Evolutionary conservation across 75 land plant genomes (phyloP).

Genomic region (Pinus albicaulis): DNA sequence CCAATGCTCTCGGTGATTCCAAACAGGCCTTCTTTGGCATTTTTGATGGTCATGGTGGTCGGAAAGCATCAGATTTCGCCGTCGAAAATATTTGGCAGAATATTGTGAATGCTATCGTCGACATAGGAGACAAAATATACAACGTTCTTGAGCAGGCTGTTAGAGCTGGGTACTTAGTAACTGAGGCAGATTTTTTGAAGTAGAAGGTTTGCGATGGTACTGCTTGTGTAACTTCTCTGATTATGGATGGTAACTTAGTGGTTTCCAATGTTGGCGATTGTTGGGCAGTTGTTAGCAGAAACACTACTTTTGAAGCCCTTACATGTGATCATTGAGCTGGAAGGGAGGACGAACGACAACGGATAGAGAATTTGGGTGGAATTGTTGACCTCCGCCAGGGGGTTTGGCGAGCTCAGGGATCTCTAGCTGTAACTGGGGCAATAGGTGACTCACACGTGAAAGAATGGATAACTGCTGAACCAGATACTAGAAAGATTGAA

Average conservation of each 20-base stretch:
- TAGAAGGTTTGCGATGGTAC: not conserved
- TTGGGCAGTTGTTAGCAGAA: too few species aligned
- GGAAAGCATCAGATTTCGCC: conserved; percentile 69
- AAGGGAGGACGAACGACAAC: too few species aligned
- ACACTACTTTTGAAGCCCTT: too few species aligned
- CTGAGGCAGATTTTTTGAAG: conserved; percentile 62
- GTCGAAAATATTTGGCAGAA: conserved; percentile 51
- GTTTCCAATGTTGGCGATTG: too few species aligned
- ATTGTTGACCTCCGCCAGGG: too few species aligned
- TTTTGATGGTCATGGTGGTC: conserved; percentile 90
- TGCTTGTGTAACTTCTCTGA: too few species aligned
- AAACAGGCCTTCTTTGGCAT: conserved; percentile 81
- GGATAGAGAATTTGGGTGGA: too few species aligned
- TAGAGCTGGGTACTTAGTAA: conserved; percentile 49
- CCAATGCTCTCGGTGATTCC: conserved; percentile 32
- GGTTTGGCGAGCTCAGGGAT: conserved; percentile 50
- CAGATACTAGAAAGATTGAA: conserved; percentile 15
- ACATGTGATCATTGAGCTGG: too few species aligned
- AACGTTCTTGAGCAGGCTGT: conserved; percentile 41
- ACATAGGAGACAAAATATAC: conserved; percentile 8
- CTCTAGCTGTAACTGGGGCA: conserved; percentile 30
- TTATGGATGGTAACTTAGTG: too few species aligned
- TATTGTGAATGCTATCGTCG: conserved; percentile 34
- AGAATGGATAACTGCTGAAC: conserved; percentile 35
- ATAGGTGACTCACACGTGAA: conserved; percentile 27